Evolutionary conservation across 108 stramenopile genomes (phyloP).

Genomic region (Seminavis robusta): DNA sequence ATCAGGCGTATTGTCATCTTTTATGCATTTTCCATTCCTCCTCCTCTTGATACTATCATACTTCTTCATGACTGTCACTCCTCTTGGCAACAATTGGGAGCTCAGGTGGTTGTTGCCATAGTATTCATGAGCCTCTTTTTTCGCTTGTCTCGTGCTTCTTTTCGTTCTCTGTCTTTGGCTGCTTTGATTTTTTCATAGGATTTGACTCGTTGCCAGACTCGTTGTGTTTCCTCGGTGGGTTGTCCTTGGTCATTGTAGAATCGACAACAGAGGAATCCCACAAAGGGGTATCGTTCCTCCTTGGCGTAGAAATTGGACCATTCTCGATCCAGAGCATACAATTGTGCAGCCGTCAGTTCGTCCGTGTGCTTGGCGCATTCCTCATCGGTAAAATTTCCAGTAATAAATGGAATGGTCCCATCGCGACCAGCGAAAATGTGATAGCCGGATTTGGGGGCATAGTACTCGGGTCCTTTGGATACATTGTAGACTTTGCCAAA

Average conservation of each 20-base stretch:
- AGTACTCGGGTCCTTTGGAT: slow-evolving; percentile 52
- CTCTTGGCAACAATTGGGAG: background rate
- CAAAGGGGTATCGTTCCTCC: slow-evolving; percentile 38
- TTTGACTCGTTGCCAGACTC: background rate
- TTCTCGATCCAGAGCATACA: background rate
- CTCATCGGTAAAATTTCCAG: slow-evolving; percentile 64
- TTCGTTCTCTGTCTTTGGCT: background rate
- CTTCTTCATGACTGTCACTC: background rate
- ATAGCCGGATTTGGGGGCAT: slow-evolving; percentile 46
- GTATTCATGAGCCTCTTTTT: background rate
- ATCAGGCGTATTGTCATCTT: too few relatives aligned
- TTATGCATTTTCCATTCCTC: background rate
- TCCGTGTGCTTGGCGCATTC: slow-evolving; percentile 48
- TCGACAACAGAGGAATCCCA: slow-evolving; percentile 33
- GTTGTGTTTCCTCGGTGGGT: slow-evolving; percentile 6
- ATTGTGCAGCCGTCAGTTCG: slow-evolving; percentile 24
- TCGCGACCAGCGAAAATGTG: slow-evolving; percentile 45
- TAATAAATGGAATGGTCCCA: slow-evolving; percentile 18
- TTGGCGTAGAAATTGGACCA: slow-evolving; percentile 42
- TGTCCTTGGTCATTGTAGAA: slow-evolving; percentile 49
- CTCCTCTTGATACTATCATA: background rate
- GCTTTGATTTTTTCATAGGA: slow-evolving; percentile 1
- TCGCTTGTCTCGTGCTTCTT: background rate
- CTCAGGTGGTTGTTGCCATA: background rate
- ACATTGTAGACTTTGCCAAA: slow-evolving; percentile 82